Base-by-base conservation (phyloP, 2,329 filamentous ascomycete species). In the Talaromyces sp. region DNA sequence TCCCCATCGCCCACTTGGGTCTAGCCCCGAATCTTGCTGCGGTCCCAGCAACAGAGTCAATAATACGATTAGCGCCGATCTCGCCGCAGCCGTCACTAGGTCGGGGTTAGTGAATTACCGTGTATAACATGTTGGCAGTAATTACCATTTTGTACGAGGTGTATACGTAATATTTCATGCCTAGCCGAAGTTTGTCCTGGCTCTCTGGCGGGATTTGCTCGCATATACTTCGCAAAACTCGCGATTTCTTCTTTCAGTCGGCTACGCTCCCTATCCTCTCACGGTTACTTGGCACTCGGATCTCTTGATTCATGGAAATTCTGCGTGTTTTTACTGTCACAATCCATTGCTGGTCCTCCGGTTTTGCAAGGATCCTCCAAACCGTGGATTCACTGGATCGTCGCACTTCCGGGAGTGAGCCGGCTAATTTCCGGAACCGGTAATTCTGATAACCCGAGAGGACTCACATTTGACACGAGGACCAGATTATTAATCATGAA, bases 31-130 rank as follows among this genome's bases (percentile, higher is more conserved):
- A 52, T 52, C 49, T 52, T n/a, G 16, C 16, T 52, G 31, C 31
- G 31, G 33, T 56, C 52, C 52, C 52, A 56, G 52, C 33, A 35
- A 56, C 31, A 56, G 33, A 56, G 52, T 56, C 52, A 56, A 56
- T 56, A n/a, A 56, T 59, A 59, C 56, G 31, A 11, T 45, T 59
- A 59, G 56, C 56, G 56, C 56, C 56, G 56, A 59, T 59, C 56
- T 45, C 24, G 56, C 2, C 37, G 56, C 39, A 24, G 52, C 52
- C 14, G 56, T 59, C 27, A 59, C 19, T 31, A 37, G n/a, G 33
- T n/a, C n/a, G 50, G 31, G 14, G n/a, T 56, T 56, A 39, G 11
- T 37, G 16, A 35, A 54, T 37, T 56, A 56, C 10, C 31, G n/a
- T 3, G 33, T 56, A 56, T 37, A 22, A 22, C 22, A 22, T 37